Evolutionary conservation across 2,329 filamentous ascomycete species (phyloP).

Genomic region (Apiospora saccharicola): DNA sequence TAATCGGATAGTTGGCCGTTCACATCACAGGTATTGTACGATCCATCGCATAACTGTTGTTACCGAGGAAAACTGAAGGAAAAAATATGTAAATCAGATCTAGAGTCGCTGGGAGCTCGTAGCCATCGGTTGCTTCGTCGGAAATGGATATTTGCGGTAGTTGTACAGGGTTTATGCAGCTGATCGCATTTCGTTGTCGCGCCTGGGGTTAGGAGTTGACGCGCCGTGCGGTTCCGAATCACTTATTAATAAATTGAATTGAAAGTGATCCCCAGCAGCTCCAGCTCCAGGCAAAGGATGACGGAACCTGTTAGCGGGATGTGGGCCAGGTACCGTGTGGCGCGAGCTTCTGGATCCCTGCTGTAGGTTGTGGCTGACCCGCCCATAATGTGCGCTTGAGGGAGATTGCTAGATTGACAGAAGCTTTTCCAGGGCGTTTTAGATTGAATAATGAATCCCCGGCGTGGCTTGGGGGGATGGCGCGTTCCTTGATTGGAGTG

Average conservation of each 20-base stretch:
- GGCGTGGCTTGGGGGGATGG: not conserved
- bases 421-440: conserved; percentile 17
- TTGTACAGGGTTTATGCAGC: conserved; percentile 1
- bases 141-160: not conserved
- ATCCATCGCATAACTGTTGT: conserved; percentile 1
- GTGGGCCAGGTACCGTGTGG: conserved; percentile 19
- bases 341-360: not conserved
- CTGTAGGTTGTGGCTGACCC: not conserved
- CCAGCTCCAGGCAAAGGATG: not conserved
- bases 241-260: conserved; percentile 15
- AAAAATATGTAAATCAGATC: not conserved
- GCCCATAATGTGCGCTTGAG: not conserved
- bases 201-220: conserved; percentile 7
- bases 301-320: conserved; percentile 14
- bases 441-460: not conserved
- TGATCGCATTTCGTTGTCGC: conserved; percentile 12
- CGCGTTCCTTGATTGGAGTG: not conserved
- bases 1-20: conserved; percentile 8
- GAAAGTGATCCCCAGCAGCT: not conserved
- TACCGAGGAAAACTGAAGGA: not conserved
- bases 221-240: not conserved
- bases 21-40: conserved; percentile 1
- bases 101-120: not conserved
- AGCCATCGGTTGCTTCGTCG: not conserved
- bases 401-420: not conserved